phyloP scores from a whole-genome alignment of 2,329 filamentous ascomycete genomes.

The Hypomyces rosellus region DNA sequence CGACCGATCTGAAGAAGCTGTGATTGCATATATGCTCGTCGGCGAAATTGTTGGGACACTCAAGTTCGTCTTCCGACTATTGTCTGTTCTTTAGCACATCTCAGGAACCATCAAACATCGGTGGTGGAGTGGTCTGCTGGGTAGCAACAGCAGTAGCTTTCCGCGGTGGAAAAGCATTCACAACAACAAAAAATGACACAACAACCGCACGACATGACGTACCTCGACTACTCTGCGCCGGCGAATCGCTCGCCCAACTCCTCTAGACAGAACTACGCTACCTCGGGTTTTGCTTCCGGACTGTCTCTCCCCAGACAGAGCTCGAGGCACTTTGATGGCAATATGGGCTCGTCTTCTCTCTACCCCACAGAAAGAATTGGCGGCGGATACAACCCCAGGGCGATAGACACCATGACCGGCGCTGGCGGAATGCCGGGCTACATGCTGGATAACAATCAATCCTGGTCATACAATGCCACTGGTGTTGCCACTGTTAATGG shows the following conservation, averaged over 20 bases:
- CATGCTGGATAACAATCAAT: constrained; percentile 63
- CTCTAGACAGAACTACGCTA: constrained; percentile 52
- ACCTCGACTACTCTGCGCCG: constrained; percentile 59
- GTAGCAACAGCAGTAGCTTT: constrained; percentile 18
- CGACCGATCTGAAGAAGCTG: constrained; percentile 6
- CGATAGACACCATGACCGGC: constrained; percentile 42
- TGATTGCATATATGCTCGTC: constrained; percentile 7
- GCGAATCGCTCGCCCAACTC: constrained; percentile 63
- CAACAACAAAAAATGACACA: constrained; percentile 33
- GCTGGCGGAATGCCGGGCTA: constrained; percentile 38
- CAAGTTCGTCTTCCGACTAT: not conserved
- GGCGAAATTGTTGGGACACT: not conserved
- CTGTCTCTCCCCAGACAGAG: constrained; percentile 42
- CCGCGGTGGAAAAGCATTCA: constrained; percentile 14
- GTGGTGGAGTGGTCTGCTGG: constrained; percentile 16
- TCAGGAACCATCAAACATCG: constrained; percentile 3
- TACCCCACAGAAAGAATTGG: constrained; percentile 65
- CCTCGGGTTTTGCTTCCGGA: constrained; percentile 45
- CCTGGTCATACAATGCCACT: constrained; percentile 69
- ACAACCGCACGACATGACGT: constrained; percentile 56
- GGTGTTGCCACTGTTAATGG: constrained; percentile 59
- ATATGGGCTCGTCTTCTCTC: constrained; percentile 55
- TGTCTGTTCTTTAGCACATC: constrained; percentile 1
- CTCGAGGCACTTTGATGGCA: constrained; percentile 73
- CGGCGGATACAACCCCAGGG: constrained; percentile 54